Evolutionary conservation across 2,329 filamentous ascomycete species (phyloP).

Genomic region (Penicillium janthinellum): DNA sequence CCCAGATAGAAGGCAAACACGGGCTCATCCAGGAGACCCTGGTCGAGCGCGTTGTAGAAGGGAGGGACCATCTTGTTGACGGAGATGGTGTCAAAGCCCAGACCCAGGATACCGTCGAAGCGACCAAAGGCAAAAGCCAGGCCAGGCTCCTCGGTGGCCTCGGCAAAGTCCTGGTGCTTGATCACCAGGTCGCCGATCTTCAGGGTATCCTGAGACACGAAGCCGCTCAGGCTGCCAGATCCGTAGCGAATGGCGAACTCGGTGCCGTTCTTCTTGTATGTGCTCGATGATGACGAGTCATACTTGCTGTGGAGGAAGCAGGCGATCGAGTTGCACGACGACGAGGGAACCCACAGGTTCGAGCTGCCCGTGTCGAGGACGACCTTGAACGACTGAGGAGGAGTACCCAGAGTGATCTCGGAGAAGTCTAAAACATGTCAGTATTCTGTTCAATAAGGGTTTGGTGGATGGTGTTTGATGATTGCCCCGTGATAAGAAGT

Average conservation of each 20-base stretch:
- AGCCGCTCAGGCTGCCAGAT: slow-evolving; percentile 90
- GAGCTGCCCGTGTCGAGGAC: slow-evolving; percentile 98
- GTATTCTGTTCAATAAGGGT: background rate
- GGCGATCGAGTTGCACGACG: slow-evolving; percentile 88
- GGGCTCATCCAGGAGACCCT: slow-evolving; percentile 84
- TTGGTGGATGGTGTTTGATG: background rate
- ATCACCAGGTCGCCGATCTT: slow-evolving; percentile 86
- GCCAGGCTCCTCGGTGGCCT: slow-evolving; percentile 93
- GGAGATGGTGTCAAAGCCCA: slow-evolving; percentile 95
- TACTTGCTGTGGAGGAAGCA: slow-evolving; percentile 98
- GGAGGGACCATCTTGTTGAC: slow-evolving; percentile 93
- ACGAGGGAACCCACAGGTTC: slow-evolving; percentile 97
- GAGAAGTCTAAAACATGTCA: slow-evolving; percentile 75
- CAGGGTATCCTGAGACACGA: slow-evolving; percentile 85
- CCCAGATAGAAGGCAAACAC: slow-evolving; percentile 97
- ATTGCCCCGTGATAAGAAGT: background rate
- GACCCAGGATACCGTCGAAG: slow-evolving; percentile 94
- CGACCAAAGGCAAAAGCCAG: slow-evolving; percentile 96
- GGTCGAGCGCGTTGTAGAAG: slow-evolving; percentile 94
- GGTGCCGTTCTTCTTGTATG: slow-evolving; percentile 91
- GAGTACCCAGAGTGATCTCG: slow-evolving; percentile 88
- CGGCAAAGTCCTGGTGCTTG: slow-evolving; percentile 90
- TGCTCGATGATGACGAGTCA: slow-evolving; percentile 83
- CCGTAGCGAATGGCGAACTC: slow-evolving; percentile 93
- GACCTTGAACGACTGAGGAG: slow-evolving; percentile 96